Conservation (phyloP, 306 rosid genomes). For the Casuarina glauca region DNA sequence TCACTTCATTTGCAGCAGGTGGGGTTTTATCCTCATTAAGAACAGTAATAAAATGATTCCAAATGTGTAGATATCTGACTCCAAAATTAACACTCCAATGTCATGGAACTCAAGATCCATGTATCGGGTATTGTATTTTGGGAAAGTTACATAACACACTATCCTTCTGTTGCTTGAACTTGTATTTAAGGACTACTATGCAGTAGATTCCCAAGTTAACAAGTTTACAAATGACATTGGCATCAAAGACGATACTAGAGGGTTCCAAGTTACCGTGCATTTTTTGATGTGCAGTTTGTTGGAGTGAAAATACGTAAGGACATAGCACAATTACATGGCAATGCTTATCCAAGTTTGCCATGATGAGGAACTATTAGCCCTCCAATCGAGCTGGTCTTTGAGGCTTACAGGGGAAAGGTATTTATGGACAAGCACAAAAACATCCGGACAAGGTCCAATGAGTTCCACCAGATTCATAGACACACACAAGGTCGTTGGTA, state of each 20-base stretch:
- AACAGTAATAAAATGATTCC: slow-evolving; percentile 46
- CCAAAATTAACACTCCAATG: slow-evolving; percentile 45
- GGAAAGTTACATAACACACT: no score
- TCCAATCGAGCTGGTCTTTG: slow-evolving; percentile 53
- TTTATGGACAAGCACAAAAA: slow-evolving; percentile 45
- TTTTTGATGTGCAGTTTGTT: no score
- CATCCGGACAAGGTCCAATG: slow-evolving; percentile 53
- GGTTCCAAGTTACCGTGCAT: no score
- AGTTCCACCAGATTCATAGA: slow-evolving; percentile 41
- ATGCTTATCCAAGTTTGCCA: slow-evolving; percentile 54
- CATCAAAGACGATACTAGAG: no score
- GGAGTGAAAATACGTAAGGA: slow-evolving; percentile 51
- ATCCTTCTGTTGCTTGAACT: no score
- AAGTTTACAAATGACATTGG: no score
- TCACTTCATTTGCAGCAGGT: slow-evolving; percentile 43
- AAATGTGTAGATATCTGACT: slow-evolving; percentile 54
- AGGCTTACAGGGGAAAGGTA: slow-evolving; percentile 56
- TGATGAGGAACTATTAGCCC: slow-evolving; percentile 45
- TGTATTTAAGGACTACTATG: no score
- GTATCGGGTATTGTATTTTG: no score
- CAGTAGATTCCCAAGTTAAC: no score
- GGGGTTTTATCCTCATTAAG: slow-evolving; percentile 43
- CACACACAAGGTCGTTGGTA: no score
- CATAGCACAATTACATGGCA: slow-evolving; percentile 50
- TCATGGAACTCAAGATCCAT: slow-evolving; percentile 29